Evolutionary conservation across 495 filamentous ascomycete genomes (phyloP).

Genomic region (Diplogelasinospora grovesii): DNA sequence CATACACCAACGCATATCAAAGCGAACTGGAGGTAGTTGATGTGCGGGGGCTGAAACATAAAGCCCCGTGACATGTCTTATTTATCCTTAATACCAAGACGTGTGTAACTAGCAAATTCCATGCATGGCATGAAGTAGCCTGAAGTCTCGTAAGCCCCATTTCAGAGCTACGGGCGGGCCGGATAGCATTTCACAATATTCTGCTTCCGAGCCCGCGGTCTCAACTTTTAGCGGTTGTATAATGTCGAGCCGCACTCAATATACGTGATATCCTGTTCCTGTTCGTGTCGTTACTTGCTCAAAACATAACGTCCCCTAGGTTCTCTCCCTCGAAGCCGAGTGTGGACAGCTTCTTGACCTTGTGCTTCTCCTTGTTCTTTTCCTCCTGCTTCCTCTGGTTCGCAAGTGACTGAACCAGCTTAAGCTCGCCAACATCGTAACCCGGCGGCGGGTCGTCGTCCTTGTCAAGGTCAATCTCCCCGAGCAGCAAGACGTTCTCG

Average conservation of each 20-base stretch:
- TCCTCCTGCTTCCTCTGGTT: slow-evolving; percentile 60
- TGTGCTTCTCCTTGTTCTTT: slow-evolving; percentile 65
- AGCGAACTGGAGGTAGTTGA: no score
- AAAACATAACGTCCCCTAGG: slow-evolving; percentile 66
- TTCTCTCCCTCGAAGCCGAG: slow-evolving; percentile 88
- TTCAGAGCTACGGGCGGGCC: slow-evolving; percentile 5
- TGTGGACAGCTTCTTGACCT: slow-evolving; percentile 57
- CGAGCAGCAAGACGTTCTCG: slow-evolving; percentile 86
- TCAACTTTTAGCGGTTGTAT: no score
- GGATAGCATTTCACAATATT: slow-evolving; percentile 73
- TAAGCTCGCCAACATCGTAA: slow-evolving; percentile 57
- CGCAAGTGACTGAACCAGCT: slow-evolving; percentile 64
- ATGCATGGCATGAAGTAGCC: no score
- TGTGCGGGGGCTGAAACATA: no score
- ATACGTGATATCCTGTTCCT: slow-evolving; percentile 1
- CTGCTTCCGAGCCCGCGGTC: slow-evolving; percentile 40
- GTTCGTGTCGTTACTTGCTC: slow-evolving; percentile 19
- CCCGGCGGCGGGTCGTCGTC: slow-evolving; percentile 79
- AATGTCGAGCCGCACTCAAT: no score
- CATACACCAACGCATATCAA: no score
- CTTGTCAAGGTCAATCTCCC: slow-evolving; percentile 93
- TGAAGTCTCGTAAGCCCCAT: slow-evolving; percentile 1
- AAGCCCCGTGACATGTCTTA: no score
- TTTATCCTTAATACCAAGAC: no score
- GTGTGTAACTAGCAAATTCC: no score